Evolutionary conservation across 441 rosid genomes (phyloP).

Genomic region (Omphalea diandra): DNA sequence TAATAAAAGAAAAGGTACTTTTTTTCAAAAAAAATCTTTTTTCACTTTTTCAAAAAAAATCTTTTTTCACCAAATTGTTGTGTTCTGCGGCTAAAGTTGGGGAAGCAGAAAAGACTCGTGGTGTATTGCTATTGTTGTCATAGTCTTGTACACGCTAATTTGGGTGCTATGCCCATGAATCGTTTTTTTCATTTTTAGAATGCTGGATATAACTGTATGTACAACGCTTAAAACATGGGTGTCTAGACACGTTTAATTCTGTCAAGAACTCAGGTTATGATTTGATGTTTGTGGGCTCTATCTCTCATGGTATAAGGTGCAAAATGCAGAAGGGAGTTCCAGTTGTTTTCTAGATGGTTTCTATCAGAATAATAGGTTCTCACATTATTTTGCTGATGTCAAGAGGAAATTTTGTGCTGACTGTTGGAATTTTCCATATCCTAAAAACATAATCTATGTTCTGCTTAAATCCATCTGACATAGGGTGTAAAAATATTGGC

Average conservation of each 20-base stretch:
- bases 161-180: not conserved
- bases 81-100: conserved; percentile 6
- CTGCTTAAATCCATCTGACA: not conserved
- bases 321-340: not conserved
- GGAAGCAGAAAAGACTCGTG: not conserved
- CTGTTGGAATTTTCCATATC: not conserved
- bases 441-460: not conserved
- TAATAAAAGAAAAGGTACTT: conserved; percentile 69
- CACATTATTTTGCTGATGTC: not conserved
- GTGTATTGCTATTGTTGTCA: not conserved
- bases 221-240: not conserved
- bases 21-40: too few relatives aligned
- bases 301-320: not conserved
- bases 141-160: not conserved
- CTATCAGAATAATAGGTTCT: not conserved
- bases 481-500: not conserved
- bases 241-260: not conserved
- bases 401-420: conserved; percentile 3
- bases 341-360: not conserved
- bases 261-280: not conserved
- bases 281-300: not conserved
- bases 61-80: conserved; percentile 12
- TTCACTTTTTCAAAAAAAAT: too few relatives aligned
- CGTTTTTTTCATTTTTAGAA: not conserved
- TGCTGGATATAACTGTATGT: not conserved